A percentile compares a stretch with the other conserved stretches of the same genome.
Evolutionary conservation across 1,284 basidiomycete species (phyloP).

Genomic region (Porogramme epimiltina): DNA sequence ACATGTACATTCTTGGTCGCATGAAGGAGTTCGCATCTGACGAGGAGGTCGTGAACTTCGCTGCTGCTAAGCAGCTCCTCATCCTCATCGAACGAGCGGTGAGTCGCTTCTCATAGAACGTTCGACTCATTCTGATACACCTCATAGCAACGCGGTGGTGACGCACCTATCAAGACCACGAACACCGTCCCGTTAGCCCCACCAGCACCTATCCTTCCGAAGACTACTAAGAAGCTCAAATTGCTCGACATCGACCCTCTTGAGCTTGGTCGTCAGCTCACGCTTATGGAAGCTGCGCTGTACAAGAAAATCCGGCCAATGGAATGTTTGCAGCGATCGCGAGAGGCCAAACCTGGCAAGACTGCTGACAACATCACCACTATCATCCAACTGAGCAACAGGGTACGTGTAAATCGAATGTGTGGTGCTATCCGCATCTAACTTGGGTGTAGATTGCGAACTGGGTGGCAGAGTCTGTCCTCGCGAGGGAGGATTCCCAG

Average conservation of each 20-base stretch:
- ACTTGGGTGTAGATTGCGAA: slow-evolving; percentile 71
- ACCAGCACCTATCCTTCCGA: slow-evolving; percentile 80
- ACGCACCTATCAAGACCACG: slow-evolving; percentile 52
- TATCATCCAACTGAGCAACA: slow-evolving; percentile 91
- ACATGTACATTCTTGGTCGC: slow-evolving; percentile 72
- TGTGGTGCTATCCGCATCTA: background rate
- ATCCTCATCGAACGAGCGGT: slow-evolving; percentile 78
- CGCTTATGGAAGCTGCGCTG: slow-evolving; percentile 87
- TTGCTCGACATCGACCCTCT: slow-evolving; percentile 88
- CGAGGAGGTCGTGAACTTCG: slow-evolving; percentile 63
- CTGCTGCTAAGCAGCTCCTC: slow-evolving; percentile 75
- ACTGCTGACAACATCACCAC: slow-evolving; percentile 83
- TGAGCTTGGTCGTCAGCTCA: slow-evolving; percentile 93
- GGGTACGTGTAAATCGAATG: slow-evolving; percentile 48
- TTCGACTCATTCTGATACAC: slow-evolving; percentile 5
- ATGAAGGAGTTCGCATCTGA: slow-evolving; percentile 78
- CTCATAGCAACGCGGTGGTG: slow-evolving; percentile 57
- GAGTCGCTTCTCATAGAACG: slow-evolving; percentile 34
- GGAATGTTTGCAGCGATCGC: slow-evolving; percentile 86
- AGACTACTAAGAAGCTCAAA: slow-evolving; percentile 75
- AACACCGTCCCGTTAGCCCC: slow-evolving; percentile 44
- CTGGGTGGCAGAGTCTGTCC: slow-evolving; percentile 93
- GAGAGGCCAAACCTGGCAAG: slow-evolving; percentile 74
- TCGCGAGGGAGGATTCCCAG: slow-evolving; percentile 85
- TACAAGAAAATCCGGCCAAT: slow-evolving; percentile 90